Conservation (phyloP, 306 rosid species). For the Vachellia pachyceras region DNA sequence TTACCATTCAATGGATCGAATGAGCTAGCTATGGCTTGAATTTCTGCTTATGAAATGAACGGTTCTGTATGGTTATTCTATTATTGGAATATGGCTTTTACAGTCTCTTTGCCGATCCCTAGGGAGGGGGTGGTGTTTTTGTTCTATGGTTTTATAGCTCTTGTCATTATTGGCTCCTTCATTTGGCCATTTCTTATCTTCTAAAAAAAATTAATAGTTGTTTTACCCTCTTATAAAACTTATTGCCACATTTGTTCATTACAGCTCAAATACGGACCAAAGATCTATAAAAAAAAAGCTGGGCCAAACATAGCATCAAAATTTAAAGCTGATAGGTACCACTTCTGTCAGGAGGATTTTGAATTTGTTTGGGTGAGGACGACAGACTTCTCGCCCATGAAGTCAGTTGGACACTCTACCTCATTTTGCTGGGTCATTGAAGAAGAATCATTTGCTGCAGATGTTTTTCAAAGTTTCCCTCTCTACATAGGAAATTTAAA, state of each 20-base stretch:
- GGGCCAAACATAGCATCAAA: slow-evolving; percentile 61
- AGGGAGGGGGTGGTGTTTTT: slow-evolving; percentile 5
- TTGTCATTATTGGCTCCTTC: slow-evolving; percentile 11
- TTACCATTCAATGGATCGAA: not conserved
- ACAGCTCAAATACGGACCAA: slow-evolving; percentile 87
- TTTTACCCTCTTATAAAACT: not conserved
- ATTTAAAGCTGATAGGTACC: slow-evolving; percentile 67
- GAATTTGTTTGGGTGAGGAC: slow-evolving; percentile 84
- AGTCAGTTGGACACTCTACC: slow-evolving; percentile 77
- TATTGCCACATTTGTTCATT: not conserved
- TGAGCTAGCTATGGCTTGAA: not conserved
- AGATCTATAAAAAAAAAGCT: slow-evolving; percentile 57
- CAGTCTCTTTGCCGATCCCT: not conserved
- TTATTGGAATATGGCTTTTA: not conserved
- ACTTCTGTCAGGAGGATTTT: slow-evolving; percentile 73
- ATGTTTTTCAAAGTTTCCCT: slow-evolving; percentile 62
- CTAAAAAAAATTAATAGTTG: not conserved
- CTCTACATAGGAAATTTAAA: slow-evolving; percentile 54
- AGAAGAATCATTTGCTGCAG: slow-evolving; percentile 53
- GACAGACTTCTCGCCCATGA: slow-evolving; percentile 66
- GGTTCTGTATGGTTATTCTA: not conserved
- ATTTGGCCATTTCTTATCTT: slow-evolving; percentile 10
- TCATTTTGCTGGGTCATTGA: slow-evolving; percentile 73
- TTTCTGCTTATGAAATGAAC: not conserved
- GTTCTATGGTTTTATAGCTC: not conserved